phyloP scores from a whole-genome alignment of 1,284 basidiomycete genomes.

The Lignosus rhinocerotis region DNA sequence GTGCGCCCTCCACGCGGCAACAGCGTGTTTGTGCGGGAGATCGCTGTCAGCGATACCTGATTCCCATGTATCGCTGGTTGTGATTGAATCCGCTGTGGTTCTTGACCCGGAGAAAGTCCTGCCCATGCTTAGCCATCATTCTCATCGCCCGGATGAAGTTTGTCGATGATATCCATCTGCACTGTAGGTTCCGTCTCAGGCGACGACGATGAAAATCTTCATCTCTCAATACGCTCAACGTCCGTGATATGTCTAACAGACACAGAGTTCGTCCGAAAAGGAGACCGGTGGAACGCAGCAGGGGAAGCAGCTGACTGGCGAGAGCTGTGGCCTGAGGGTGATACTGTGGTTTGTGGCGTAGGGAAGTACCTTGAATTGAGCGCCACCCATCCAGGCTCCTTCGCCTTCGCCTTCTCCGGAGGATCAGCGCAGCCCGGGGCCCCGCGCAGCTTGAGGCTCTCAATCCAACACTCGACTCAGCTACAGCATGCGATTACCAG shows the following conservation, averaged over 20 bases:
- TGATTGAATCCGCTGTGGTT: constrained; percentile 8
- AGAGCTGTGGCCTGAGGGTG: constrained; percentile 4
- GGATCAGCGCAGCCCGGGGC: constrained; percentile 8
- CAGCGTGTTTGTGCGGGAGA: constrained; percentile 21
- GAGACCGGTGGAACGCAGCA: not conserved
- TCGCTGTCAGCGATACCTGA: constrained; percentile 1
- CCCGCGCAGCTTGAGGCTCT: constrained; percentile 3
- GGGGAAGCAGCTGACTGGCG: not conserved
- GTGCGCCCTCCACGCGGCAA: constrained; percentile 19
- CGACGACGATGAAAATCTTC: not conserved
- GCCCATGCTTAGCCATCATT: not conserved
- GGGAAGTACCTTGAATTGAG: not conserved
- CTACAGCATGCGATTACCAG: constrained; percentile 11
- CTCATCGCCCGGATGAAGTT: constrained; percentile 17
- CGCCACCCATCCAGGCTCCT: not conserved
- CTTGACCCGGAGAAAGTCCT: constrained; percentile 20
- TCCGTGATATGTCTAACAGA: not conserved
- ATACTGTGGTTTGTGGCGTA: constrained; percentile 6
- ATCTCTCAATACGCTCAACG: not conserved
- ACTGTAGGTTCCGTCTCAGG: constrained; percentile 1
- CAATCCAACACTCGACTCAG: not conserved
- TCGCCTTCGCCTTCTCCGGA: not conserved
- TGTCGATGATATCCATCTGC: not conserved
- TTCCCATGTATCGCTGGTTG: constrained; percentile 10
- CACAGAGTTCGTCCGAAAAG: not conserved